Base-by-base conservation (phyloP, 805 yeast species). In the Ogataea pini region DNA sequence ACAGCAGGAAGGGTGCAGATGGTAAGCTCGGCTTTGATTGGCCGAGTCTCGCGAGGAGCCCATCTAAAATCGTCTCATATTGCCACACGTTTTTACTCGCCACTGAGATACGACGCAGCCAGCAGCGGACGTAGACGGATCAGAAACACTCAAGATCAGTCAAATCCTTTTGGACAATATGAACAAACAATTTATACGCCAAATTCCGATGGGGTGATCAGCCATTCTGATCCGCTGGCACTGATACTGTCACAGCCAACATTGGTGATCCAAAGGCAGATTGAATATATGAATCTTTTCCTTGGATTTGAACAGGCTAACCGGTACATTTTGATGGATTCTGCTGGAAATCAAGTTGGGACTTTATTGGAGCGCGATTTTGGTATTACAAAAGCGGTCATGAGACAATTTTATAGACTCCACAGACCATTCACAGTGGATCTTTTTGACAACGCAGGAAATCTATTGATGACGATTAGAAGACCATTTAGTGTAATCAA, bases 251-350 rank as follows among this genome's bases (percentile, higher is more conserved):
- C 77, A 36, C 89, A 89, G 58, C 97, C 97, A 1, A 86, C 92
- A 4, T 66, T 92, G 17, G 89, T 92, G 0, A 80, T 94, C 39
- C 97, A 92, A 61, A 76, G 99, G 48, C 86, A 88, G 61, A 73
- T 94, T 19, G 98, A 94, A 69, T 77, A 85, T 72, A 84, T 89
- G 89, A 91, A 89, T 61, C 73, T 94, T 14, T 77, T 90, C 45
- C 62, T 91, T 10, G 97, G 97, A 1, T 89, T 87, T 59, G 98
- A 92, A 64, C 98, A 94, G 69, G 89, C 94, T 1, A 92, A 91
- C 63, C 72, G 76, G 54, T 92, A 92, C 62, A 76, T 73, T 10
- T 77, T 94, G 37, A 76, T 84, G 81, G 86, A 89, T 64, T 76
- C 86, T 0, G 57, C 72, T 53, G 98, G 98, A 1, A 73, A 80